phyloP scores from a whole-genome alignment of 305 asterid species.

The Fraxinus latifolia region DNA sequence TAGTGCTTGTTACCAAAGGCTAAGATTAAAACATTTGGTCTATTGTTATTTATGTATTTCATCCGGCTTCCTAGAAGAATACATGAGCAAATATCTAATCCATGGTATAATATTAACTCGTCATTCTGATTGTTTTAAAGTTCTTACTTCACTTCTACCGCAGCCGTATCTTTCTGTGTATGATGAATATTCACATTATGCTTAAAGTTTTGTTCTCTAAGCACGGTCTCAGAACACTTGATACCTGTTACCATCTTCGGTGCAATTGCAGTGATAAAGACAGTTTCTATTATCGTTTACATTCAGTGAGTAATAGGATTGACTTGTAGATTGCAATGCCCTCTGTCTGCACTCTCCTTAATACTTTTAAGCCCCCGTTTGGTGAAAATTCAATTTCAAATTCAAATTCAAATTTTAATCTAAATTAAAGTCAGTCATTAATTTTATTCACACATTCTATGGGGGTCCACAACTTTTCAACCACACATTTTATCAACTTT shows the following conservation, averaged over 20 bases:
- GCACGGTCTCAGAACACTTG: slow-evolving; percentile 9
- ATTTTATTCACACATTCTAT: background rate
- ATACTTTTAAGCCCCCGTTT: background rate
- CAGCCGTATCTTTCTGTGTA: slow-evolving; percentile 1
- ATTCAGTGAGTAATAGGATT: background rate
- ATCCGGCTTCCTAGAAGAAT: background rate
- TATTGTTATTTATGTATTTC: background rate
- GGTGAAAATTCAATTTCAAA: background rate
- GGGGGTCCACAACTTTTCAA: background rate
- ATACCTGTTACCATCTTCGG: slow-evolving; percentile 5
- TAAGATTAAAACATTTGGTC: background rate
- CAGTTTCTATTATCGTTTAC: background rate
- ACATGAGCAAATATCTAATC: slow-evolving; percentile 3
- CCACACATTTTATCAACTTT: background rate
- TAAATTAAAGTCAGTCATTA: background rate
- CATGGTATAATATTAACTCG: background rate
- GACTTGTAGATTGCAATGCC: background rate
- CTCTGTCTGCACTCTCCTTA: background rate
- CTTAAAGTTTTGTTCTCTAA: slow-evolving; percentile 2
- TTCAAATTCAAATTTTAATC: background rate
- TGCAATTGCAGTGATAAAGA: slow-evolving; percentile 16
- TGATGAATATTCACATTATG: slow-evolving; percentile 15
- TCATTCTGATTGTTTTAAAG: background rate
- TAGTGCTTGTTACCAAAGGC: background rate
- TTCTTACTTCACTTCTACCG: slow-evolving; percentile 12